Percentiles rank a stretch among this genome's conserved stretches.
Conservation (phyloP, 2,329 filamentous ascomycete species). For the Botrytis pseudocinerea region DNA sequence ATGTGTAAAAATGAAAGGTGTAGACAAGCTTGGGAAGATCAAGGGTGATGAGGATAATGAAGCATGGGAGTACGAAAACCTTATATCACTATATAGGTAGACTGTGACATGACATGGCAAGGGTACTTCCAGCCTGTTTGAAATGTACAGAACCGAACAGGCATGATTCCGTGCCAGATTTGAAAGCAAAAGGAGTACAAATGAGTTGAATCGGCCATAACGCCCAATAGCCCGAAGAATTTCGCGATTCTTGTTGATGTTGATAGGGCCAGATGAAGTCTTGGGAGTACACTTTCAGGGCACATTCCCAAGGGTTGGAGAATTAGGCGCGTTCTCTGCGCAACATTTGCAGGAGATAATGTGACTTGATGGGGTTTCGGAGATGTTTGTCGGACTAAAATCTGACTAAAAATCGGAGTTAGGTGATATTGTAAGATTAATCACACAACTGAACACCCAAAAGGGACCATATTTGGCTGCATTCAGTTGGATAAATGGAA, state of each 20-base stretch:
- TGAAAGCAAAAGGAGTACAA: constrained; percentile 15
- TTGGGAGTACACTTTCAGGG: background rate
- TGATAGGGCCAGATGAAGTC: constrained; percentile 7
- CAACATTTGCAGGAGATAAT: constrained; percentile 1
- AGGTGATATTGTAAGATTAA: constrained; percentile 15
- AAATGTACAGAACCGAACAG: constrained; percentile 5
- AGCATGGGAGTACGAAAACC: background rate
- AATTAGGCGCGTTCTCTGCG: constrained; percentile 11
- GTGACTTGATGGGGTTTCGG: constrained; percentile 20
- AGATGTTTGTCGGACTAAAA: constrained; percentile 21
- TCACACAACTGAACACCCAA: background rate
- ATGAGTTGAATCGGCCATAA: constrained; percentile 2
- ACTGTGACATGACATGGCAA: background rate
- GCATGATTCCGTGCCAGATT: constrained; percentile 12
- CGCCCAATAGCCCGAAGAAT: background rate
- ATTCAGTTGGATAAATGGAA: background rate
- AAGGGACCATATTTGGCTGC: background rate
- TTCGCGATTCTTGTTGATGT: background rate
- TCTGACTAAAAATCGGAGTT: constrained; percentile 20
- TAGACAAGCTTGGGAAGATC: background rate
- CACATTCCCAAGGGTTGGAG: background rate
- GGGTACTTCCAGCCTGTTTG: background rate
- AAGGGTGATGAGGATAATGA: background rate
- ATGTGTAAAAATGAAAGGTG: background rate
- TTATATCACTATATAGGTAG: constrained; percentile 16